Base-by-base conservation (phyloP, 2,329 filamentous ascomycete species). In the Xylariaceae sp. region DNA sequence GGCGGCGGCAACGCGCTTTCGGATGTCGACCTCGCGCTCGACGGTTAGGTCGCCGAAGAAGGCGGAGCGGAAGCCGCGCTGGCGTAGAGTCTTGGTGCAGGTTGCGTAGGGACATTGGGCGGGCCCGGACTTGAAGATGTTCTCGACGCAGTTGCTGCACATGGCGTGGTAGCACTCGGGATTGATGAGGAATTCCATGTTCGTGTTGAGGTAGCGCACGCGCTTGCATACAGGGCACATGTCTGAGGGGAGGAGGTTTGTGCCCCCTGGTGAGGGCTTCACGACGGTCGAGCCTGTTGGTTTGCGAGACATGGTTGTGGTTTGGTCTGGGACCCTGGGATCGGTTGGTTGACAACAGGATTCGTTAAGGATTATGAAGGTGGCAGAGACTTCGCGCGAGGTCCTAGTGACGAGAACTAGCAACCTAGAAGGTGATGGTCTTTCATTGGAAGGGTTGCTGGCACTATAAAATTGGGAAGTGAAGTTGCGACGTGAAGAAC, bases 141-240 rank as follows among this genome's bases (percentile, higher is more conserved):
- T 86, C 67, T 92, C 87, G 34, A 97, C 91, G 72, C 93, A 98
- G 46, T 88, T 91, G 66, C 89, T 86, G 75, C 93, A 98, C 88
- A 98, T 97, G 57, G 89, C 89, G 75, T 98, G 93, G 75, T 98
- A 98, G 79, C 93, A 98, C 75, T 95, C 90, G 7, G 92, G 89
- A 67, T 97, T 96, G 72, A 98, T 91, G 58, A 93, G 86, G 71
- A 98, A 97, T 54, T 85, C 80, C 80, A 98, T 91, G 71, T 90
- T 85, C 50, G 83, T 84, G 74, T 96, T 96, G 61, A 97, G 85
- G 74, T 97, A 97, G 54, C 90, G 88, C 49, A 88, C 88, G 48
- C 90, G 94, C 71, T 96, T 96, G 85, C 93, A 98, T 57, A 97
- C 88, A 47, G 92, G 93, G 71, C 93, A 98, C 63, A 91, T 86